Conservation (phyloP, 768 basidiomycete genomes). For the Thelephora ganbajun region DNA sequence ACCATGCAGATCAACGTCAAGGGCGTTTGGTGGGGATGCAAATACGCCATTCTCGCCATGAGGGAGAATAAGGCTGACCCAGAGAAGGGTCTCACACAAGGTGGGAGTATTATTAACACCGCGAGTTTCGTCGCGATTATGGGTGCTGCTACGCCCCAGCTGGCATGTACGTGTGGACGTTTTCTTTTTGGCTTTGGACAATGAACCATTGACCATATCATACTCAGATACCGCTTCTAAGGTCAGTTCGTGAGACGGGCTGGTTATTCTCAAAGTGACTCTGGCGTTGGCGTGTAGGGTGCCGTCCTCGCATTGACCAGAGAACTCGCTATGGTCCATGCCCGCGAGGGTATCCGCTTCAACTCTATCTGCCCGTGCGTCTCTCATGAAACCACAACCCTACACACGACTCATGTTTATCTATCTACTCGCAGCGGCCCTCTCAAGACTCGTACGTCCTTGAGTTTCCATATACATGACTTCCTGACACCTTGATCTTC, state of each 20-base stretch:
- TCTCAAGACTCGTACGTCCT: slow-evolving; percentile 73
- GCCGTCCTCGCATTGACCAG: slow-evolving; percentile 98
- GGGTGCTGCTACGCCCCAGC: slow-evolving; percentile 94
- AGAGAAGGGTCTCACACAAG: slow-evolving; percentile 62
- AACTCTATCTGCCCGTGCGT: slow-evolving; percentile 94
- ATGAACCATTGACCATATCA: neutral
- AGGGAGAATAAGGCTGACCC: slow-evolving; percentile 78
- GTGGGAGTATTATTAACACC: slow-evolving; percentile 94
- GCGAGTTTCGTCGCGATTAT: slow-evolving; percentile 93
- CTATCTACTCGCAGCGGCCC: slow-evolving; percentile 49
- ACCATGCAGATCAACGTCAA: slow-evolving; percentile 93
- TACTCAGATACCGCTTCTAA: slow-evolving; percentile 87
- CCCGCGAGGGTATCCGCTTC: slow-evolving; percentile 89
- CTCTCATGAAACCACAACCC: neutral
- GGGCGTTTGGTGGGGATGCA: slow-evolving; percentile 99
- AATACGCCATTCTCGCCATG: slow-evolving; percentile 96
- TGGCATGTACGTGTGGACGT: slow-evolving; percentile 66
- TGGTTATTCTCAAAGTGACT: neutral
- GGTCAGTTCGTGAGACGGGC: slow-evolving; percentile 22
- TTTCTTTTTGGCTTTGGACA: neutral
- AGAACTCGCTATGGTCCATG: slow-evolving; percentile 96
- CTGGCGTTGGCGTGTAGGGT: slow-evolving; percentile 34
- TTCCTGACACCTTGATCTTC: slow-evolving; percentile 1
- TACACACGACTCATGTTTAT: neutral
- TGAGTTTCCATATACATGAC: neutral